These are phyloP conservation scores for Podaxis carcinomalis DNA, from an alignment of 768 basidiomycete genomes.

Conservation along the genomic window DNA sequence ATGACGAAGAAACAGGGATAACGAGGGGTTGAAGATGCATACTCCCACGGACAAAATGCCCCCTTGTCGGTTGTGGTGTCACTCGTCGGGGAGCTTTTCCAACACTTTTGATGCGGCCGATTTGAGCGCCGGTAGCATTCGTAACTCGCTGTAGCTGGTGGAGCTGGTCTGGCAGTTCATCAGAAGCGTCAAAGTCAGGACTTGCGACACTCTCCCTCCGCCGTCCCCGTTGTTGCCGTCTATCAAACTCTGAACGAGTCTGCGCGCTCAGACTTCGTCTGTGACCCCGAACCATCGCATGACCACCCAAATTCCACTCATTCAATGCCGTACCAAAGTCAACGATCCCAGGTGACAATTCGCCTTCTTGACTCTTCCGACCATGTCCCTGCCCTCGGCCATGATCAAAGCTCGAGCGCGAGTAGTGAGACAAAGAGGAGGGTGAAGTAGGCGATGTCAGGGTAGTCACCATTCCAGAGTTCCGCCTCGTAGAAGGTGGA, in stretches of 20 bases:
- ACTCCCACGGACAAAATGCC: slow-evolving; percentile 23
- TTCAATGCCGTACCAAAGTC: slow-evolving; percentile 15
- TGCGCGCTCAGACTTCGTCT: slow-evolving; percentile 2
- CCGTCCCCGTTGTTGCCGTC: neutral
- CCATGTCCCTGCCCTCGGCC: neutral
- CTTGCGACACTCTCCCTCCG: neutral
- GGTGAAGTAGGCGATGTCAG: neutral
- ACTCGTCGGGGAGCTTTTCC: slow-evolving; percentile 32
- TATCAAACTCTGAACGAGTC: neutral
- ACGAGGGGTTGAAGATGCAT: slow-evolving; percentile 30
- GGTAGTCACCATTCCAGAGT: neutral
- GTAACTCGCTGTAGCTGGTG: neutral
- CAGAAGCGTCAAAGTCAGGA: neutral
- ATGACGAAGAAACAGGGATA: slow-evolving; percentile 19
- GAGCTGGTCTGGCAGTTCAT: slow-evolving; percentile 3
- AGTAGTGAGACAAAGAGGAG: neutral
- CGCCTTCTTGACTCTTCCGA: neutral
- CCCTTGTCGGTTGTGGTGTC: slow-evolving; percentile 28
- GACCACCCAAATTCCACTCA: slow-evolving; percentile 4
- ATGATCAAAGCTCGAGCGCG: neutral
- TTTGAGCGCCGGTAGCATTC: neutral
- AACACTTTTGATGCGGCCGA: slow-evolving; percentile 33
- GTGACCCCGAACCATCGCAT: slow-evolving; percentile 5
- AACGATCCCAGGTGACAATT: neutral
- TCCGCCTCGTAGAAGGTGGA: neutral